Base-by-base conservation (phyloP, 768 basidiomycete genomes). In the Boletus insuetus region DNA sequence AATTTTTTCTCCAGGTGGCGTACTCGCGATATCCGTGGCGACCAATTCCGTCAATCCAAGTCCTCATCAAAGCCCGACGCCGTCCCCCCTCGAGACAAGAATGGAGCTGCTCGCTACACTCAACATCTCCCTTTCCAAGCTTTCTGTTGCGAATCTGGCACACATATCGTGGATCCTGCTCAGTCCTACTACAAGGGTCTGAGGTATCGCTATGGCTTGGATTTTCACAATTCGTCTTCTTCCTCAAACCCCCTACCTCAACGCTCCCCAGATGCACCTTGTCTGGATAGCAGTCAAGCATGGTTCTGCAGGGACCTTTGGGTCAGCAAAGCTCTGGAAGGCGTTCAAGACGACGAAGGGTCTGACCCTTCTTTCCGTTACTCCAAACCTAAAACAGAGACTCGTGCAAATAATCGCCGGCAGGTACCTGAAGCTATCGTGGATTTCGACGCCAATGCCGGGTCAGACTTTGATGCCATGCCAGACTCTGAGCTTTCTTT, bases 241-340 rank as follows among this genome's bases (percentile, higher is more conserved):
- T 76, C 77, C 39, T 82, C 85, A n/a, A 76, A 80, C 10, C 72
- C 79, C 19, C 72, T 79, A 0, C 73, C 75, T 0, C 72, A 76
- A 2, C 84, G 93, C 53, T 81, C 82, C 48, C 82, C 88, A 6
- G 91, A 96, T 59, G 90, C 91, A 1, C 75, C 89, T 29, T 99
- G 97, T 69, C 82, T 98, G 64, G 97, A 98, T 70, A 95, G 92
- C 66, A 91, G 86, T 37, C 97, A 99, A 71, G 94, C 95, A 34
- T 98, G 92, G 90, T 98, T 99, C 77, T 99, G 97, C 64, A 77
- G 97, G 37, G 97, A 99, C 71, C 78, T 99, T 38, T 99, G 97
- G 97, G 81, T 93, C n/a, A 82, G 82, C 59, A 88, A 87, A 44
- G 96, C 96, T 1, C 76, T 79, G 26, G 89, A 91, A 46, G 87